Percentiles rank a stretch among this genome's conserved stretches.
Evolutionary conservation across 257 asterid genomes (phyloP).

Genomic region (Nyctanthes arbortristis): DNA sequence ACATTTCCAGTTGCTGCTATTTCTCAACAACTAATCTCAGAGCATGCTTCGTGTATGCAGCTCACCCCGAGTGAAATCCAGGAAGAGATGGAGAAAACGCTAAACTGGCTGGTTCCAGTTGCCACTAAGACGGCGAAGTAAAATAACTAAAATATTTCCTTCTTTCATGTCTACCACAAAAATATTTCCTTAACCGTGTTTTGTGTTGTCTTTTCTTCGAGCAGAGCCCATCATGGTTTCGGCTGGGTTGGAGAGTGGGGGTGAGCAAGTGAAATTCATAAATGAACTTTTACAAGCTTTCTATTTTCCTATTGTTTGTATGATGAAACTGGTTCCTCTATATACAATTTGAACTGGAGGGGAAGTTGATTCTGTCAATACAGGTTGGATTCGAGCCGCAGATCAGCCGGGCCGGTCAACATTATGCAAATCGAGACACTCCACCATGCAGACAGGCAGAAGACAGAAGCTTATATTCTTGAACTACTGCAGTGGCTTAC

Average conservation of each 20-base stretch:
- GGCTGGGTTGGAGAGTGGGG: constrained; percentile 99
- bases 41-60: constrained; percentile 37
- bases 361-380: constrained; percentile 7
- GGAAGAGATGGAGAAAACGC: constrained; percentile 80
- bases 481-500: constrained; percentile 73
- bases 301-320: neutral
- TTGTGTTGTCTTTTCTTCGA: constrained; percentile 2
- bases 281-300: neutral
- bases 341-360: neutral
- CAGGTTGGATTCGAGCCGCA: constrained; percentile 58
- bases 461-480: constrained; percentile 57
- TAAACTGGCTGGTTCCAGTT: constrained; percentile 72
- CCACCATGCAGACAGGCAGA: constrained; percentile 68
- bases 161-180: neutral
- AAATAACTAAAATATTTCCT: constrained; percentile 14
- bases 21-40: neutral
- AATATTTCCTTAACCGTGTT: constrained; percentile 5
- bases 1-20: neutral
- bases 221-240: constrained; percentile 84
- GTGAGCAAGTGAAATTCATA: constrained; percentile 41
- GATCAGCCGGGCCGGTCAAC: constrained; percentile 44
- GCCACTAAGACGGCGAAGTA: constrained; percentile 84
- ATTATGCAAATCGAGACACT: constrained; percentile 72
- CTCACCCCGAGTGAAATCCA: constrained; percentile 50
- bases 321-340: neutral